Base-by-base conservation (phyloP, 2,329 filamentous ascomycete species). In the Laburnicola sp. region DNA sequence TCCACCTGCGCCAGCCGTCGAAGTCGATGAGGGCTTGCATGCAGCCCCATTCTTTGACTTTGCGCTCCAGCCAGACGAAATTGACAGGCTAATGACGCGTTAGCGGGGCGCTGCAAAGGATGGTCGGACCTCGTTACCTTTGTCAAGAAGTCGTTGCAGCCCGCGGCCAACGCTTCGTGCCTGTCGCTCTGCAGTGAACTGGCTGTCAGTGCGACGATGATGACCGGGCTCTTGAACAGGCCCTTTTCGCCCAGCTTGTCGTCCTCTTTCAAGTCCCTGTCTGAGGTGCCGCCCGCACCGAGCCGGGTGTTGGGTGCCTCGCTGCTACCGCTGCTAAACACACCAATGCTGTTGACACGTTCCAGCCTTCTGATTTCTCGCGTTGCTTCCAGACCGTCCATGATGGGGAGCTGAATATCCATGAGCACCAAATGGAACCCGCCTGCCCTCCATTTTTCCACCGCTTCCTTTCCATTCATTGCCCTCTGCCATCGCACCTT, bases 11-110 rank as follows among this genome's bases (percentile, higher is more conserved):
- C 94, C 94, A 99, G 55, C 94, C 94, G 71, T 97, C 93, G 70
- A 94, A 97, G 76, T 99, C 94, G 66, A 99, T 97, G 23, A 99
- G 82, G 7, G 94, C 94, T 77, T 97, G 94, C 94, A 99, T 99
- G 78, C 94, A 97, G 50, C 94, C 94, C 94, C 94, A 99, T 79
- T 99, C 94, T 76, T 95, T 97, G 62, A 97, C 92, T 74, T 99
- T 99, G 51, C 93, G 86, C 72, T 97, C 91, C 25, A 99, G 83
- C 92, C 93, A 99, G 53, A 95, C 88, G 69, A 97, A 97, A 71
- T 96, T 96, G 61, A 99, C 93, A 21, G 94, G 94, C 90, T 96
- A 68, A 8, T 3, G 8, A 30, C 8, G 43, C 40, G 54, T 73
- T 60, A 72, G 58, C 28, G 6, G 39, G 6, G 10, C 35, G 8